Conservation (phyloP, 106 monocot species). For the Agapanthus africanus region DNA sequence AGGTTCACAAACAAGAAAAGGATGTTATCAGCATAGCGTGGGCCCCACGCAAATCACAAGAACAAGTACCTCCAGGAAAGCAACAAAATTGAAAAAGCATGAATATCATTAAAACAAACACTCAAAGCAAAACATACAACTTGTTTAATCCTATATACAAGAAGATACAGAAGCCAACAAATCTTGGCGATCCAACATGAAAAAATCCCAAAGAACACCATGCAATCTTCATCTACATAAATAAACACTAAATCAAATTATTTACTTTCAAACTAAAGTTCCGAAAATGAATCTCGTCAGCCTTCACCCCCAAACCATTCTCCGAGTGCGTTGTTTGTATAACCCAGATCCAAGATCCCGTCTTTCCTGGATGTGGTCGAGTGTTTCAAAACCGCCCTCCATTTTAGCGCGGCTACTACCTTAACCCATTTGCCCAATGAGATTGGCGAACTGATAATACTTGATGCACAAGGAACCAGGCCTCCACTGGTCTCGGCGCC, state of each 20-base stretch:
- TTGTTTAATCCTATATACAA: too few species aligned
- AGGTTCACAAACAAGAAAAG: too few species aligned
- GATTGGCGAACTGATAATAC: neutral
- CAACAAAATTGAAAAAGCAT: too few species aligned
- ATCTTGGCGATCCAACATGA: too few species aligned
- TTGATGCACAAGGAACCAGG: neutral
- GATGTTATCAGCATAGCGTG: too few species aligned
- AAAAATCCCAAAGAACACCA: neutral
- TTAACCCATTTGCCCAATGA: constrained; percentile 43
- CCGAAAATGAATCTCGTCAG: too few species aligned
- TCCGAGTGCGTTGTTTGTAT: constrained; percentile 2
- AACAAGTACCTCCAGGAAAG: too few species aligned
- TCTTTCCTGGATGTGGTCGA: neutral
- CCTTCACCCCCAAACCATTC: neutral
- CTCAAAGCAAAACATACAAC: too few species aligned
- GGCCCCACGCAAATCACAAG: too few species aligned
- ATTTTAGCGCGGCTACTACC: constrained; percentile 37
- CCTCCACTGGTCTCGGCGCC: constrained; percentile 1
- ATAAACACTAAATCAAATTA: neutral
- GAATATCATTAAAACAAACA: too few species aligned
- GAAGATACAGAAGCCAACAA: too few species aligned
- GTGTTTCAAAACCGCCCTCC: constrained; percentile 25
- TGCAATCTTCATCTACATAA: neutral
- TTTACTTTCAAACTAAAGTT: too few species aligned
- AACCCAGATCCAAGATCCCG: neutral